Evolutionary conservation across 148 eudicot genomes (phyloP).

Genomic region (Rhododendron ovatum): DNA sequence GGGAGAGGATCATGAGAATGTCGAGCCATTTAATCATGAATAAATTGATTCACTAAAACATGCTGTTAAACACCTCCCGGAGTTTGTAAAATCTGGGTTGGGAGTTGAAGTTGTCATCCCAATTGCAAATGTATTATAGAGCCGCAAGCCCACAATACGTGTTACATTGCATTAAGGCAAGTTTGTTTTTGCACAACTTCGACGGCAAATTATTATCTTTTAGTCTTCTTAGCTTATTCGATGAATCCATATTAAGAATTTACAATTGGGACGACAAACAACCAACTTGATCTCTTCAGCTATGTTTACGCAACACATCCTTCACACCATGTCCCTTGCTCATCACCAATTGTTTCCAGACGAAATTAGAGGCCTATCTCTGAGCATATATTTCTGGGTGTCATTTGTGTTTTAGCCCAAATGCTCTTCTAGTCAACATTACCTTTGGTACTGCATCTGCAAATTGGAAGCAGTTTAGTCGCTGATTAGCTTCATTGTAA

Average conservation of each 20-base stretch:
- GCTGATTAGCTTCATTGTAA: not conserved
- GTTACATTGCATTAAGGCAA: slow-evolving; percentile 1
- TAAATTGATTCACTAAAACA: not conserved
- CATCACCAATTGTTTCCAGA: not conserved
- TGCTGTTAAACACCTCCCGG: not conserved
- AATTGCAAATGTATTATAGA: slow-evolving; percentile 10
- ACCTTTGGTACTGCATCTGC: not conserved
- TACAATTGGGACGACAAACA: not conserved
- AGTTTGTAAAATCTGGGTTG: not conserved
- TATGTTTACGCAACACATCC: not conserved
- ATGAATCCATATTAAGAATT: not conserved
- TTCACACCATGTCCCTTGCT: not conserved
- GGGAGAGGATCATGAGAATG: slow-evolving; percentile 33
- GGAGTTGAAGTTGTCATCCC: not conserved
- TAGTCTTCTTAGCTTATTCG: not conserved
- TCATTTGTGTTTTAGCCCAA: not conserved
- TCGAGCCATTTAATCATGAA: not conserved
- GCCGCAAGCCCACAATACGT: not conserved
- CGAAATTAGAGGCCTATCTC: not conserved
- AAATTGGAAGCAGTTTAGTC: not conserved
- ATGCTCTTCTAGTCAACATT: not conserved
- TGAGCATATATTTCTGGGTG: not conserved
- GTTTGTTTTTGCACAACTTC: not conserved
- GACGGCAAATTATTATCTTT: not conserved
- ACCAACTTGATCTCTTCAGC: not conserved